Evolutionary conservation across 2,329 filamentous ascomycete species (phyloP).

Genomic region (Curvularia spicifera): DNA sequence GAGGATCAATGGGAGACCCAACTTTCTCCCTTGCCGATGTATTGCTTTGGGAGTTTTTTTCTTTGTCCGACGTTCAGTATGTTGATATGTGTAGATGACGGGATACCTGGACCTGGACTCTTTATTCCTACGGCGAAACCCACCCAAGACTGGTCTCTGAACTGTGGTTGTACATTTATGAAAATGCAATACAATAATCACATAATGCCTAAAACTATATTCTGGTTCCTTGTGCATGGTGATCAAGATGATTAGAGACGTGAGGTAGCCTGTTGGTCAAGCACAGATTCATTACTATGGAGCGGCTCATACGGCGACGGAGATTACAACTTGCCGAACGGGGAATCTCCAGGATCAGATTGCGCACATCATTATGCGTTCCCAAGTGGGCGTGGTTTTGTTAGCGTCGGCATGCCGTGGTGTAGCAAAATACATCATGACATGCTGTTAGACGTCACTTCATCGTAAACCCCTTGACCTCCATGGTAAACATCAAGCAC

Average conservation of each 20-base stretch:
- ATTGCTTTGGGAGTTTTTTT: background rate
- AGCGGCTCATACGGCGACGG: background rate
- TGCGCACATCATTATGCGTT: background rate
- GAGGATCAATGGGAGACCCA: background rate
- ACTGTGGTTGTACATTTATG: conserved; percentile 30
- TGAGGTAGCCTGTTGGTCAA: background rate
- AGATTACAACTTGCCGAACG: background rate
- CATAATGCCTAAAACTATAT: background rate
- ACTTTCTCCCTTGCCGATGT: background rate
- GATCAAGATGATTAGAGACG: too few species aligned
- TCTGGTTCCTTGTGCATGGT: background rate
- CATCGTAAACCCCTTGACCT: background rate
- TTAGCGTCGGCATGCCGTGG: background rate
- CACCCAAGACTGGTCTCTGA: conserved; percentile 17
- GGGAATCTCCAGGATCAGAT: background rate
- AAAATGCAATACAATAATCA: conserved; percentile 22
- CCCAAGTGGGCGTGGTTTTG: background rate
- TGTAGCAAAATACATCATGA: background rate
- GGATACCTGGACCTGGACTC: conserved; percentile 13
- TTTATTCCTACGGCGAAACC: conserved; percentile 10
- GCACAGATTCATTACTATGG: background rate
- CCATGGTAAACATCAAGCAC: background rate
- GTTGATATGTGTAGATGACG: conserved; percentile 34
- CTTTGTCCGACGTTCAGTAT: conserved; percentile 13
- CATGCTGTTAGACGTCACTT: background rate